phyloP scores from a whole-genome alignment of 2,329 filamentous ascomycete species.

The Exophiala spinifera region DNA sequence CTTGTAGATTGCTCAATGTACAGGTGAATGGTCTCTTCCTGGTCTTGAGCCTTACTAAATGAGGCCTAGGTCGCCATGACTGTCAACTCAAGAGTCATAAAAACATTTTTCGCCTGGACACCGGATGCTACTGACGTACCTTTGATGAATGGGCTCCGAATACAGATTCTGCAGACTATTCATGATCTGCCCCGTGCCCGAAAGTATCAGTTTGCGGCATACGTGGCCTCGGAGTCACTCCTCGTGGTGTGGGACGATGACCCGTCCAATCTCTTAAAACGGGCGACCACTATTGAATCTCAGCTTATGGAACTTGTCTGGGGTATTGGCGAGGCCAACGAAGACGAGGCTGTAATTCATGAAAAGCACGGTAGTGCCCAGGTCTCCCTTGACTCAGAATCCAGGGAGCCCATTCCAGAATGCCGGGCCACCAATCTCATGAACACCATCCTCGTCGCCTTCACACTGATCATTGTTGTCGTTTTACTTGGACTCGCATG shows the following conservation, averaged over 20 bases:
- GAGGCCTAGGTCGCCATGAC: constrained; percentile 67
- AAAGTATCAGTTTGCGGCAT: constrained; percentile 78
- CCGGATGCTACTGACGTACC: constrained; percentile 72
- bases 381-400: constrained; percentile 68
- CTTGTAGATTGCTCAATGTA: constrained; percentile 67
- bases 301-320: constrained; percentile 76
- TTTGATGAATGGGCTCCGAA: constrained; percentile 70
- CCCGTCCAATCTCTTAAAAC: constrained; percentile 64
- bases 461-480: constrained; percentile 65
- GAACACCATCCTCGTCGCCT: constrained; percentile 65
- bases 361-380: constrained; percentile 53
- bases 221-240: constrained; percentile 67
- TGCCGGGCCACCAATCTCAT: constrained; percentile 65
- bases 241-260: constrained; percentile 83
- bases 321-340: constrained; percentile 55
- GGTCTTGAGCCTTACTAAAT: constrained; percentile 9
- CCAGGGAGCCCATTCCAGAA: constrained; percentile 63
- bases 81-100: constrained; percentile 74
- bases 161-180: constrained; percentile 71
- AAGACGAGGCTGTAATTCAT: constrained; percentile 51
- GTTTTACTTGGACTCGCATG: constrained; percentile 67
- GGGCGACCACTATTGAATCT: constrained; percentile 69
- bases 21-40: constrained; percentile 50
- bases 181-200: constrained; percentile 67
- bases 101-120: constrained; percentile 70